phyloP scores from a whole-genome alignment of 2,329 filamentous ascomycete species.

The Hypoxylon sp. region DNA sequence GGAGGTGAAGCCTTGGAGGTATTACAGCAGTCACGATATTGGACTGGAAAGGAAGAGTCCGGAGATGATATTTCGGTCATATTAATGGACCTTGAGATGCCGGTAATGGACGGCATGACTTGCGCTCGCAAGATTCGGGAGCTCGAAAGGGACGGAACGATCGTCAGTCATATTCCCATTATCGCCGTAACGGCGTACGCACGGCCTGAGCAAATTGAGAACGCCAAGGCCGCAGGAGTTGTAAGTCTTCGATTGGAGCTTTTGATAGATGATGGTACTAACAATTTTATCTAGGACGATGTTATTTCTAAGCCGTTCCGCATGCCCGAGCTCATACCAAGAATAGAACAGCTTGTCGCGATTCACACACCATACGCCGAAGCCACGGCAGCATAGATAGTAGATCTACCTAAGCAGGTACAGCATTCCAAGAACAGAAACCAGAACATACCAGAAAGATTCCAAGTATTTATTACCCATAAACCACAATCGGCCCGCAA shows the following conservation, averaged over 20 bases:
- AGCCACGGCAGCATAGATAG: slow-evolving; percentile 35
- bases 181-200: slow-evolving; percentile 89
- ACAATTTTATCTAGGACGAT: slow-evolving; percentile 68
- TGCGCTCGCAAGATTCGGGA: slow-evolving; percentile 79
- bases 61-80: slow-evolving; percentile 75
- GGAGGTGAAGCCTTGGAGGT: slow-evolving; percentile 73
- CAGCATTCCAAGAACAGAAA: slow-evolving; percentile 5
- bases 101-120: slow-evolving; percentile 84
- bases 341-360: slow-evolving; percentile 70
- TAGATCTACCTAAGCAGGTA: slow-evolving; percentile 13
- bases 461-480: slow-evolving; percentile 15
- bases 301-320: slow-evolving; percentile 86
- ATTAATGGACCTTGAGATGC: slow-evolving; percentile 88
- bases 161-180: slow-evolving; percentile 78
- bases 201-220: slow-evolving; percentile 79
- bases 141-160: slow-evolving; percentile 73
- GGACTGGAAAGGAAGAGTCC: slow-evolving; percentile 63
- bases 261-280: slow-evolving; percentile 30
- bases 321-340: slow-evolving; percentile 78
- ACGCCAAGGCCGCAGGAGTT: slow-evolving; percentile 80
- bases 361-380: slow-evolving; percentile 44
- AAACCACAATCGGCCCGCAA: slow-evolving; percentile 29
- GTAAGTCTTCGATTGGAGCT: slow-evolving; percentile 61
- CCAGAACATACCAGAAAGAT: slow-evolving; percentile 10
- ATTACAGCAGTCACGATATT: slow-evolving; percentile 69